These are phyloP conservation scores for Paramecium sonneborni DNA, from an alignment of 73 alveolate species.

Conservation along the genomic window DNA sequence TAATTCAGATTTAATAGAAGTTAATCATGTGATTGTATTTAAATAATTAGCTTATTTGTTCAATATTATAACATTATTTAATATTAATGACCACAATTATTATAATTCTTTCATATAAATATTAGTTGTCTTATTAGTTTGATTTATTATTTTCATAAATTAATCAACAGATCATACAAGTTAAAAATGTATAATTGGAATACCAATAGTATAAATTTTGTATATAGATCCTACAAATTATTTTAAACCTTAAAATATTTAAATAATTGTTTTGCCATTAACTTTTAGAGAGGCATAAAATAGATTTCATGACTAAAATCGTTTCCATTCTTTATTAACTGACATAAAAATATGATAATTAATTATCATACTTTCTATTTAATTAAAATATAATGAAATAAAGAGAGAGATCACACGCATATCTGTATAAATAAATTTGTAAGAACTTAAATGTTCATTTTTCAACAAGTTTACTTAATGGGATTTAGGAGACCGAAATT, in stretches of 20 bases:
- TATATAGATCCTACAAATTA: not conserved
- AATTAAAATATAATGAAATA: slow-evolving; percentile 3
- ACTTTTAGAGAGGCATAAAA: not conserved
- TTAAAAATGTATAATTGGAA: not conserved
- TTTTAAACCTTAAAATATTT: not conserved
- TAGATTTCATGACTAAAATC: not conserved
- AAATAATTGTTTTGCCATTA: not conserved
- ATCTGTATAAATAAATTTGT: not conserved
- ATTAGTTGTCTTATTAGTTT: not conserved
- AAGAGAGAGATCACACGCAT: not conserved
- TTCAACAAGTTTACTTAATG: not conserved
- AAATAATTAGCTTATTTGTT: too few relatives aligned
- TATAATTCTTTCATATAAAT: not conserved
- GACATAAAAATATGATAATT: not conserved
- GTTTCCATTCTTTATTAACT: not conserved
- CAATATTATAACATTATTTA: not conserved
- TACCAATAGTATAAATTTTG: not conserved
- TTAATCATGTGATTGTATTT: too few relatives aligned
- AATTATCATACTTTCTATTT: not conserved
- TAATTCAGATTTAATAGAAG: too few relatives aligned
- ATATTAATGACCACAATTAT: not conserved
- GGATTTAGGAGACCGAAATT: not conserved
- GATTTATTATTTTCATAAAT: not conserved
- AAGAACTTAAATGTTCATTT: not conserved
- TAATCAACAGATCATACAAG: not conserved